Percentiles rank a stretch among this genome's conserved stretches.
phyloP scores from a whole-genome alignment of 495 filamentous ascomycete genomes.

The Talaromyces proteolyticus region DNA sequence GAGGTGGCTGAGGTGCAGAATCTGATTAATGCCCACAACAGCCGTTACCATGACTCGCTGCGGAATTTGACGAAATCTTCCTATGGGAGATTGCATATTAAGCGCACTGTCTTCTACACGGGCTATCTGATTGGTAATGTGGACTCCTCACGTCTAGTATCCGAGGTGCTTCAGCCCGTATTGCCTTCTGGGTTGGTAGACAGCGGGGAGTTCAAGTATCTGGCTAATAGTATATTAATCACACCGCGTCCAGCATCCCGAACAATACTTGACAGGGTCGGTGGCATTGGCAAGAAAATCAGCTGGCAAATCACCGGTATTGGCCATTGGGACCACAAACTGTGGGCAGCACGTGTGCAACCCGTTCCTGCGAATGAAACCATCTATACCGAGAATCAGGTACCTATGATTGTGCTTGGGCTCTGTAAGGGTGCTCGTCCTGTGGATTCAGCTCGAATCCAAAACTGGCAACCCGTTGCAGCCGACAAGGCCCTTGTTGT shows the following conservation, averaged over 20 bases:
- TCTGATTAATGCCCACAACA: conserved; percentile 85
- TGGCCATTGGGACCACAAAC: conserved; percentile 64
- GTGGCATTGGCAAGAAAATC: conserved; percentile 75
- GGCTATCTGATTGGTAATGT: conserved; percentile 74
- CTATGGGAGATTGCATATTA: conserved; percentile 56
- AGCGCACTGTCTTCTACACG: conserved; percentile 87
- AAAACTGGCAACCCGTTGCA: conserved; percentile 74
- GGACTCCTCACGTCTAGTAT: conserved; percentile 64
- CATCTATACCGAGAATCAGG: conserved; percentile 68
- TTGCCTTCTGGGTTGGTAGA: conserved; percentile 35
- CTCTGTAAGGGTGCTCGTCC: conserved; percentile 66
- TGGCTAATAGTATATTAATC: conserved; percentile 91
- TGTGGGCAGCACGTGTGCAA: conserved; percentile 79
- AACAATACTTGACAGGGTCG: conserved; percentile 70
- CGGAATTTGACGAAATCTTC: conserved; percentile 23
- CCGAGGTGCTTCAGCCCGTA: conserved; percentile 55
- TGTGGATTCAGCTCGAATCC: conserved; percentile 74
- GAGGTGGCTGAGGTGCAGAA: conserved; percentile 84
- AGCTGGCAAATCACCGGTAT: conserved; percentile 77
- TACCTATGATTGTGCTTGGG: conserved; percentile 72
- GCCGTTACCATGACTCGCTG: conserved; percentile 34
- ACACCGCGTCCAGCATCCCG: conserved; percentile 62
- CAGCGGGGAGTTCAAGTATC: conserved; percentile 65
- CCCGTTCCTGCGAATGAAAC: conserved; percentile 60
- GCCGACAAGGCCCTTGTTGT: conserved; percentile 62